Evolutionary conservation across 2,329 filamentous ascomycete genomes (phyloP).

Genomic region (Apiospora rasikravindrae): DNA sequence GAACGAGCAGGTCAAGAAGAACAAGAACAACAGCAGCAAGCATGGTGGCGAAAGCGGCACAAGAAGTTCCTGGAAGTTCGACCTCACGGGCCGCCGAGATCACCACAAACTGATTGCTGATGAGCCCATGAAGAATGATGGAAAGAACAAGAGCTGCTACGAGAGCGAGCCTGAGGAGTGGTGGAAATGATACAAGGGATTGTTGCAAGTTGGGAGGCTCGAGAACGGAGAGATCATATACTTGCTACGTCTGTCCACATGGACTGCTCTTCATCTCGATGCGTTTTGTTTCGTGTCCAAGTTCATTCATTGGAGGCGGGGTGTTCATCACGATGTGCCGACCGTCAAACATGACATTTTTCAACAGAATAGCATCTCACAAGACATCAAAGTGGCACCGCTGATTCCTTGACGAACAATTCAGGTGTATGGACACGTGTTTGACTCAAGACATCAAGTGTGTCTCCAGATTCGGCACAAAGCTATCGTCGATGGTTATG

Average conservation of each 20-base stretch:
- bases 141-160: neutral
- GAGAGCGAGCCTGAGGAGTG: neutral
- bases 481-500: no score
- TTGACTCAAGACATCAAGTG: no score
- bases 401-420: no score
- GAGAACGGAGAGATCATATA: neutral
- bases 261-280: no score
- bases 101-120: neutral
- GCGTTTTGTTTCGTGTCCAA: no score
- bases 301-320: no score
- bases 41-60: neutral
- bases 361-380: no score
- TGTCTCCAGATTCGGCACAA: neutral
- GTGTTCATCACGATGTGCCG: no score
- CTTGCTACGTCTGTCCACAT: no score
- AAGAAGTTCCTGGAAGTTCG: neutral
- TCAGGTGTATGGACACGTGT: no score
- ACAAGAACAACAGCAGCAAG: neutral
- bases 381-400: no score
- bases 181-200: neutral
- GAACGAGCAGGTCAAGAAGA: neutral
- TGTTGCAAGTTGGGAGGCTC: neutral
- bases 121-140: neutral
- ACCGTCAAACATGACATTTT: no score
- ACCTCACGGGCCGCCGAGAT: neutral